These are phyloP conservation scores for Tardiomyces depauwii DNA, from an alignment of 1,139 yeast species.

Conservation along the genomic window DNA sequence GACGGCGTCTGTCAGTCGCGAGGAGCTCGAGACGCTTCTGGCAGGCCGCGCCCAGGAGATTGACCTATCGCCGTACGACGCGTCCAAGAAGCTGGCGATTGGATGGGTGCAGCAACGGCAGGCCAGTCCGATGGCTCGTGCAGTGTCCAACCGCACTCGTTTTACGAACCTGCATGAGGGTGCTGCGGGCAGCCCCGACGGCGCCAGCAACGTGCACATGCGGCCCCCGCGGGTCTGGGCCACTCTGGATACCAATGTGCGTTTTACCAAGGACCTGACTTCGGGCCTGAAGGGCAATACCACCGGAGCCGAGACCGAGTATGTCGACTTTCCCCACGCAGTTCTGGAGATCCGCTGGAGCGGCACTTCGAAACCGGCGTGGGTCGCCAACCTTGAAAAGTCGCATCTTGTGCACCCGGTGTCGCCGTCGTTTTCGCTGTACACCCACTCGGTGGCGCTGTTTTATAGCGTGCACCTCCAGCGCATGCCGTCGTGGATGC, in stretches of 20 bases:
- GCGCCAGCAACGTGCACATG: background rate
- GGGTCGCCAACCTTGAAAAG: slow-evolving; percentile 27
- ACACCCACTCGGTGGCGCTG: slow-evolving; percentile 23
- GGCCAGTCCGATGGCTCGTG: slow-evolving; percentile 19
- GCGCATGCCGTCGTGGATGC: slow-evolving; percentile 25
- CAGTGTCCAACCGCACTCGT: slow-evolving; percentile 20
- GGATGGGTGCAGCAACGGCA: slow-evolving; percentile 26
- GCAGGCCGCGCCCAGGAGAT: slow-evolving; percentile 14
- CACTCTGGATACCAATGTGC: slow-evolving; percentile 33
- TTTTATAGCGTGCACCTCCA: slow-evolving; percentile 21
- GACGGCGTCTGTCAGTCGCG: slow-evolving; percentile 22
- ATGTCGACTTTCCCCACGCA: slow-evolving; percentile 33
- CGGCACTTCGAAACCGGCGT: slow-evolving; percentile 26
- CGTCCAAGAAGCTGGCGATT: slow-evolving; percentile 24
- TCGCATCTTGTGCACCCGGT: slow-evolving; percentile 29
- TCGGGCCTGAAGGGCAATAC: background rate
- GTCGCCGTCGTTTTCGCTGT: slow-evolving; percentile 23
- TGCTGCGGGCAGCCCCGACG: background rate
- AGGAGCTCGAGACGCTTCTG: slow-evolving; percentile 21
- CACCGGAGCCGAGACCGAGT: slow-evolving; percentile 1
- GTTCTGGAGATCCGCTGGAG: slow-evolving; percentile 37
- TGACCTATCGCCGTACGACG: slow-evolving; percentile 1
- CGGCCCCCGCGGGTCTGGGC: slow-evolving; percentile 29
- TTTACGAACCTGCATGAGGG: slow-evolving; percentile 12
- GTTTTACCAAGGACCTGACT: slow-evolving; percentile 27